Conservation (phyloP, 495 filamentous ascomycete genomes). For the Penicillium salamii region DNA sequence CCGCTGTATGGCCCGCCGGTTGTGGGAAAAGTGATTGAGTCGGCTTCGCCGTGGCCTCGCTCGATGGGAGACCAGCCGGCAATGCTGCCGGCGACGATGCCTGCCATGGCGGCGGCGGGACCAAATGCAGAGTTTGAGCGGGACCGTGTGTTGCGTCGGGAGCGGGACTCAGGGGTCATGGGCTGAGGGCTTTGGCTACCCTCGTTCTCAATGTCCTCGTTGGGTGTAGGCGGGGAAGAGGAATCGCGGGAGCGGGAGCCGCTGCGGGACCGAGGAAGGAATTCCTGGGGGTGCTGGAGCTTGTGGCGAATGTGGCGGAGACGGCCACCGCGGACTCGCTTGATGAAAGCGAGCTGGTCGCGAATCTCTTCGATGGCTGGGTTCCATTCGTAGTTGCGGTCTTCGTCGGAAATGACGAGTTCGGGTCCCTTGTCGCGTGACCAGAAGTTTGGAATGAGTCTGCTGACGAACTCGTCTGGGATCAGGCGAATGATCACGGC, state of each 20-base stretch:
- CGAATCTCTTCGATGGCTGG: constrained; percentile 64
- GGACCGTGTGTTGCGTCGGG: constrained; percentile 68
- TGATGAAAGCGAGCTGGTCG: constrained; percentile 75
- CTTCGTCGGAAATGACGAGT: constrained; percentile 68
- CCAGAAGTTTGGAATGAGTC: constrained; percentile 53
- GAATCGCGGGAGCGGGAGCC: constrained; percentile 71
- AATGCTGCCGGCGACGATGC: constrained; percentile 82
- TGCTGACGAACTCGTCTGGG: constrained; percentile 62
- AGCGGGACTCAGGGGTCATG: constrained; percentile 70
- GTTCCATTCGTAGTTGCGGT: constrained; percentile 65
- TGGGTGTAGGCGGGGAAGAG: constrained; percentile 69
- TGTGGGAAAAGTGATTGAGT: constrained; percentile 49
- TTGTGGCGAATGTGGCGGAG: constrained; percentile 83
- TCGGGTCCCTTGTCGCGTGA: constrained; percentile 47
- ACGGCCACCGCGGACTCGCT: constrained; percentile 75
- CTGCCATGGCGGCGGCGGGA: constrained; percentile 77
- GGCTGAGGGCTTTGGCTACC: constrained; percentile 48
- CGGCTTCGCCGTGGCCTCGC: constrained; percentile 46
- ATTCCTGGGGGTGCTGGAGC: constrained; percentile 73
- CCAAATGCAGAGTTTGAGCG: constrained; percentile 85
- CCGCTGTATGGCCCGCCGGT: constrained; percentile 37
- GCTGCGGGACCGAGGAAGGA: constrained; percentile 69
- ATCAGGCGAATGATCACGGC: constrained; percentile 71
- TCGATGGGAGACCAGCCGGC: constrained; percentile 89
- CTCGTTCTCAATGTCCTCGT: constrained; percentile 39